Evolutionary conservation across 208 protist genomes (phyloP).

Genomic region (Crithidia thermophila): DNA sequence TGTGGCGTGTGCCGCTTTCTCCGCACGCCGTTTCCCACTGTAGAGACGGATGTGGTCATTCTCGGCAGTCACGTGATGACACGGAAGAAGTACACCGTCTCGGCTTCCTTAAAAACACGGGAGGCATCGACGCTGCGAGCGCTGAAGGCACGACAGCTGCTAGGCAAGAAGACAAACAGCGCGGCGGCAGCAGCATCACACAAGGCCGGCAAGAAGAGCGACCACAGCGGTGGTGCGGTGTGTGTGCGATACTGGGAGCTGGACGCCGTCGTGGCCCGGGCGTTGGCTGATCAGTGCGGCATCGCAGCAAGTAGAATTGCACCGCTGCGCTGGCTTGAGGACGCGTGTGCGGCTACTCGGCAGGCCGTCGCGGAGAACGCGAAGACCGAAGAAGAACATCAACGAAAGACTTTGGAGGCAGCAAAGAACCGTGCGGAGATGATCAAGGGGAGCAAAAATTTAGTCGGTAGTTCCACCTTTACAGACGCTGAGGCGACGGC

Average conservation of each 20-base stretch:
- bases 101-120: neutral
- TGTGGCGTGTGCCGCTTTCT: slow-evolving; percentile 63
- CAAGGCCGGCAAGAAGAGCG: neutral
- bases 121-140: neutral
- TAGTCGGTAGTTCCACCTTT: too few species aligned
- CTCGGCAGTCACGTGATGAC: slow-evolving; percentile 54
- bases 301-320: slow-evolving; percentile 26
- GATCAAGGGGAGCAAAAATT: too few species aligned
- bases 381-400: neutral
- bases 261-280: slow-evolving; percentile 16
- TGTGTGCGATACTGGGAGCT: slow-evolving; percentile 28
- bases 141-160: too few species aligned
- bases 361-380: slow-evolving; percentile 2
- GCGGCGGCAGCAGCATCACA: neutral
- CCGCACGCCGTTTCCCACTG: slow-evolving; percentile 51
- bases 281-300: slow-evolving; percentile 30
- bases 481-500: neutral
- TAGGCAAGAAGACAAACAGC: too few species aligned
- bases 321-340: slow-evolving; percentile 44
- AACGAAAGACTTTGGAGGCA: neutral
- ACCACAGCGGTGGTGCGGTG: slow-evolving; percentile 1
- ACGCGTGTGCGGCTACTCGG: slow-evolving; percentile 11
- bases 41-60: slow-evolving; percentile 67
- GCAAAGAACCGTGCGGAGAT: too few species aligned
- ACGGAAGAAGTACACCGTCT: slow-evolving; percentile 14